Conservation (phyloP, 2,329 filamentous ascomycete genomes). For the Sporothrix schenckii region DNA sequence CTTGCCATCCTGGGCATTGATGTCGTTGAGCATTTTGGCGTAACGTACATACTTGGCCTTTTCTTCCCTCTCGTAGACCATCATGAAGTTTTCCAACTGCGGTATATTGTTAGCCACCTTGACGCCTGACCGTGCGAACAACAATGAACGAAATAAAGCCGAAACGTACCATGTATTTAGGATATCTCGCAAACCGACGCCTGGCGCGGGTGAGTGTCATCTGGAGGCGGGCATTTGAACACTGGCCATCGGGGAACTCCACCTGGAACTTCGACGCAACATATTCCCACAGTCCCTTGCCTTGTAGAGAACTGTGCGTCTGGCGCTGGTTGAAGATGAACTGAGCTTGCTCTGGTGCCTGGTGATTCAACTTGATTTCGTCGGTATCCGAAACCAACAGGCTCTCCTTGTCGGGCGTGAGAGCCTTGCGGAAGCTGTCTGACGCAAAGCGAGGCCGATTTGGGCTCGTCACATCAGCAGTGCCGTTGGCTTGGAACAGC, state of each 20-base stretch:
- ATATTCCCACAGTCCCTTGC: slow-evolving; percentile 10
- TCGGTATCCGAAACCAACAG: neutral
- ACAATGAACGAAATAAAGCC: neutral
- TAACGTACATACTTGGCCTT: slow-evolving; percentile 9
- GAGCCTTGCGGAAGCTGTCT: neutral
- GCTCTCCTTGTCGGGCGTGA: neutral
- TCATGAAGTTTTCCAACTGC: neutral
- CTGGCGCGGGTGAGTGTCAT: neutral
- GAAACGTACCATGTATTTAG: neutral
- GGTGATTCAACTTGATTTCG: neutral
- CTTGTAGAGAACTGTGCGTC: neutral
- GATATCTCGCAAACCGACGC: neutral
- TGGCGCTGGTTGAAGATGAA: neutral
- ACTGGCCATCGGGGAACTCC: neutral
- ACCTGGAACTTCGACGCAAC: neutral
- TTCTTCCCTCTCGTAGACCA: slow-evolving; percentile 1
- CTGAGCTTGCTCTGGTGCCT: neutral
- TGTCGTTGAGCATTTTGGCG: neutral
- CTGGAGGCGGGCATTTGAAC: neutral
- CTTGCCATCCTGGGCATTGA: neutral
- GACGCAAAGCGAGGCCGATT: neutral
- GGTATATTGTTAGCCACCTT: neutral
- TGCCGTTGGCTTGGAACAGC: neutral
- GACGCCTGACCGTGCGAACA: too few species aligned
- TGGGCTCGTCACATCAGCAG: neutral